These are phyloP conservation scores for Talaromyces nanjingensis DNA, from an alignment of 495 filamentous ascomycete genomes.

Conservation along the genomic window DNA sequence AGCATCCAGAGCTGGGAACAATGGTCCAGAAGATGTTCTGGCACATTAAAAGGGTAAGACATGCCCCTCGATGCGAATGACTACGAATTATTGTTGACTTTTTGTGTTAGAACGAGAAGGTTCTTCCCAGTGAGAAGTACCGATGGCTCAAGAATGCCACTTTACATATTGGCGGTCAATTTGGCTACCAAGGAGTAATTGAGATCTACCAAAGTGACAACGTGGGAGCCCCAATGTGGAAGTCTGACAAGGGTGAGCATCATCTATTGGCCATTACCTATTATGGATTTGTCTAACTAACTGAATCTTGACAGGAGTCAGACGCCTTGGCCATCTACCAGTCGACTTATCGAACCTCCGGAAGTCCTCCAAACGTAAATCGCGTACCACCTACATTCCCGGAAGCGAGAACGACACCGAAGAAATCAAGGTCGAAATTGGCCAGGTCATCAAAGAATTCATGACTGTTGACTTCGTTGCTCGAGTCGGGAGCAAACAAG, in stretches of 20 bases:
- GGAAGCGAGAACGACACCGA: too few species aligned
- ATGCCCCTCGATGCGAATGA: too few species aligned
- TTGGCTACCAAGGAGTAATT: background rate
- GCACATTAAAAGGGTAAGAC: conserved; percentile 1
- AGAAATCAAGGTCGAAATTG: background rate
- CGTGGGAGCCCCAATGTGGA: background rate
- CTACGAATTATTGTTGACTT: too few species aligned
- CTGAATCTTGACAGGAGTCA: background rate
- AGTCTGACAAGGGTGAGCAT: background rate
- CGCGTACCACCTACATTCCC: too few species aligned
- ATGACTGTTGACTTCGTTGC: conserved; percentile 12
- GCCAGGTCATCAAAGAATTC: background rate
- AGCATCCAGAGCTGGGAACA: background rate
- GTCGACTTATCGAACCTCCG: too few species aligned
- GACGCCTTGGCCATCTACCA: too few species aligned
- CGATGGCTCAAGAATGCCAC: background rate
- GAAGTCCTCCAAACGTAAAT: too few species aligned
- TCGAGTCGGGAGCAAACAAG: conserved; percentile 12
- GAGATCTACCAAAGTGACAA: background rate
- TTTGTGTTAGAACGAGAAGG: too few species aligned
- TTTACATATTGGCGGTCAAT: background rate
- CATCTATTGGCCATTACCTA: too few species aligned
- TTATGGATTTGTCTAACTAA: background rate
- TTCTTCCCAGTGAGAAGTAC: background rate
- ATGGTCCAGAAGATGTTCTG: conserved; percentile 5